A percentile compares a stretch with the other conserved stretches of the same genome.
phyloP scores from a whole-genome alignment of 129 eudicot genomes.

The Centella asiatica region DNA sequence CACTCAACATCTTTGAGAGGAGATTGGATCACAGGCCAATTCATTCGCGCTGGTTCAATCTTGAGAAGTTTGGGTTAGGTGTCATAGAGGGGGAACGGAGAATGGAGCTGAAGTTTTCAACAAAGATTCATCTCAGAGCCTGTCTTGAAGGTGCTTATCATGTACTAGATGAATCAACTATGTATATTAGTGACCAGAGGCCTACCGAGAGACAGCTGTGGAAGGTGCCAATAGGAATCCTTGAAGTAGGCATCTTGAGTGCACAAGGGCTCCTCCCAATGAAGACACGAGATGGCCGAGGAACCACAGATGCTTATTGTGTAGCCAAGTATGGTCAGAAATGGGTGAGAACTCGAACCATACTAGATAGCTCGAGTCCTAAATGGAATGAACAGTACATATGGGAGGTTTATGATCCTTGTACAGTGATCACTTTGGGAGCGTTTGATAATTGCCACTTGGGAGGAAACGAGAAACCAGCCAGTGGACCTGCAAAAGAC shows the following conservation, averaged over 20 bases:
- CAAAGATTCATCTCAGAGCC: conserved; percentile 68
- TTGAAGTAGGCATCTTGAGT: conserved; percentile 74
- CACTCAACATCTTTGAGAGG: conserved; percentile 47
- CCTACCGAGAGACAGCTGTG: conserved; percentile 90
- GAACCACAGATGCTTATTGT: conserved; percentile 77
- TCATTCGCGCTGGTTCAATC: conserved; percentile 79
- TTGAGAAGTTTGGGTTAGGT: conserved; percentile 73
- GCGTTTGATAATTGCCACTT: conserved; percentile 82
- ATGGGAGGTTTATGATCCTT: conserved; percentile 94
- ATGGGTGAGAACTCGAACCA: conserved; percentile 97
- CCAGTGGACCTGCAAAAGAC: conserved; percentile 37
- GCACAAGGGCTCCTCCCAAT: conserved; percentile 81
- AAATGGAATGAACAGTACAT: conserved; percentile 98
- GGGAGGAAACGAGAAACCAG: conserved; percentile 40
- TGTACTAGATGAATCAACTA: conserved; percentile 85
- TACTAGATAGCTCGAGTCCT: conserved; percentile 60
- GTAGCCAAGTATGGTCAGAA: conserved; percentile 92
- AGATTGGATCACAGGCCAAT: conserved; percentile 73
- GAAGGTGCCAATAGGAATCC: conserved; percentile 84
- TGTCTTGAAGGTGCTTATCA: conserved; percentile 95
- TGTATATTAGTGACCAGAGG: conserved; percentile 78
- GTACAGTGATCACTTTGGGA: conserved; percentile 82
- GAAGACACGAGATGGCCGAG: conserved; percentile 68
- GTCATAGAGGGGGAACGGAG: conserved; percentile 70
- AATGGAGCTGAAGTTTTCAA: conserved; percentile 73